Percentiles rank a stretch among this genome's conserved stretches.
Evolutionary conservation across 108 stramenopile species (phyloP).

Genomic region (Schizochytrium sp.): DNA sequence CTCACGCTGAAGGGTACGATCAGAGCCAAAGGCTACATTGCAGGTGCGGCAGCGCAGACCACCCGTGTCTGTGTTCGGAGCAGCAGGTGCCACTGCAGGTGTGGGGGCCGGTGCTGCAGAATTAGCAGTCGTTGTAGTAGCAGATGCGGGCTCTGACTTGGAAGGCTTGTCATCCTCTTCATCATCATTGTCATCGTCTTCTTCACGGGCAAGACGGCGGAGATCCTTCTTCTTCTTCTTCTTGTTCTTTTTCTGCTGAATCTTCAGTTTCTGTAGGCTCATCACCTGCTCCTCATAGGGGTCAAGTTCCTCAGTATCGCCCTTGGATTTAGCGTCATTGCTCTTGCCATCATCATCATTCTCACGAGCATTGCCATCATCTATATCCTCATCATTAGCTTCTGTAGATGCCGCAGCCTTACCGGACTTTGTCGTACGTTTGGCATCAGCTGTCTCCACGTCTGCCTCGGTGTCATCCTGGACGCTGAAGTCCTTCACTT

Average conservation of each 20-base stretch:
- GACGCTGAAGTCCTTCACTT: slow-evolving; percentile 80
- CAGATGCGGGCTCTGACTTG: background rate
- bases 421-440: background rate
- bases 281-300: background rate
- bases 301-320: background rate
- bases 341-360: background rate
- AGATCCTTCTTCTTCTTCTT: slow-evolving; percentile 86
- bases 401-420: background rate
- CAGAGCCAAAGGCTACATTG: slow-evolving; percentile 80
- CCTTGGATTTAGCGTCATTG: slow-evolving; percentile 14
- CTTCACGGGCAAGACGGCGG: slow-evolving; percentile 77
- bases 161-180: background rate
- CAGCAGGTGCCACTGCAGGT: background rate
- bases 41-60: slow-evolving; percentile 82
- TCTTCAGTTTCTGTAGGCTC: slow-evolving; percentile 73
- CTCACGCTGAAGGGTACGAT: slow-evolving; percentile 80
- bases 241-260: slow-evolving; percentile 83
- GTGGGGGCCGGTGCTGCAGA: background rate
- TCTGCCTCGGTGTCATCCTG: slow-evolving; percentile 39
- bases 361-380: background rate
- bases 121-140: background rate
- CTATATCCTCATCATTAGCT: background rate
- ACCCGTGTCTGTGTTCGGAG: background rate
- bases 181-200: background rate
- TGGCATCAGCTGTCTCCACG: slow-evolving; percentile 48